A percentile compares a stretch with the other conserved stretches of the same genome.
Conservation (phyloP, 306 rosid genomes). For the Calophaca sinica region DNA sequence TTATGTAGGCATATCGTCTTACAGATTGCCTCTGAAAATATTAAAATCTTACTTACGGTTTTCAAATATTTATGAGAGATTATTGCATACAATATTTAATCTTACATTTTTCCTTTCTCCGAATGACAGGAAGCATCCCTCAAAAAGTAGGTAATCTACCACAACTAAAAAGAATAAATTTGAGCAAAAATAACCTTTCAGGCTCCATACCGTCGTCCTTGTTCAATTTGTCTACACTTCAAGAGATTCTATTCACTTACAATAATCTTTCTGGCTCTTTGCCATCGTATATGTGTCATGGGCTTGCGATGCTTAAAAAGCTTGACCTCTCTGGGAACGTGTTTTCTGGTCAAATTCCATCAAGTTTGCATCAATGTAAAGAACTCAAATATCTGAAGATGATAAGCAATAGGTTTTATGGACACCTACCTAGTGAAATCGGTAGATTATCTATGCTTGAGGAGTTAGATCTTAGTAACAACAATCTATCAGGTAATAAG, state of each 20-base stretch:
- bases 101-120: not conserved
- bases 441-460: slow-evolving; percentile 20
- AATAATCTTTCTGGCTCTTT: slow-evolving; percentile 37
- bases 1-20: too few species aligned
- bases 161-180: slow-evolving; percentile 13
- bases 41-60: too few species aligned
- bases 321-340: slow-evolving; percentile 23
- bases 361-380: slow-evolving; percentile 29
- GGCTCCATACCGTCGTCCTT: slow-evolving; percentile 9
- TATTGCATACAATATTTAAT: too few species aligned
- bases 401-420: slow-evolving; percentile 5
- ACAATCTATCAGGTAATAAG: slow-evolving; percentile 34
- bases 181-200: slow-evolving; percentile 30
- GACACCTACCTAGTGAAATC: slow-evolving; percentile 6
- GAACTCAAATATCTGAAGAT: slow-evolving; percentile 18
- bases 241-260: slow-evolving; percentile 28
- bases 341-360: slow-evolving; percentile 29
- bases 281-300: slow-evolving; percentile 21
- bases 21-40: too few species aligned
- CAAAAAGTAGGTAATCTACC: not conserved
- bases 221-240: slow-evolving; percentile 20
- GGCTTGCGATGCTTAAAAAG: not conserved
- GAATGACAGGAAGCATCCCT: slow-evolving; percentile 34
- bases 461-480: slow-evolving; percentile 2
- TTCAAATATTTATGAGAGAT: too few species aligned